These are phyloP conservation scores for Nicotiana undulata DNA, from an alignment of 257 asterid genomes.

Conservation along the genomic window DNA sequence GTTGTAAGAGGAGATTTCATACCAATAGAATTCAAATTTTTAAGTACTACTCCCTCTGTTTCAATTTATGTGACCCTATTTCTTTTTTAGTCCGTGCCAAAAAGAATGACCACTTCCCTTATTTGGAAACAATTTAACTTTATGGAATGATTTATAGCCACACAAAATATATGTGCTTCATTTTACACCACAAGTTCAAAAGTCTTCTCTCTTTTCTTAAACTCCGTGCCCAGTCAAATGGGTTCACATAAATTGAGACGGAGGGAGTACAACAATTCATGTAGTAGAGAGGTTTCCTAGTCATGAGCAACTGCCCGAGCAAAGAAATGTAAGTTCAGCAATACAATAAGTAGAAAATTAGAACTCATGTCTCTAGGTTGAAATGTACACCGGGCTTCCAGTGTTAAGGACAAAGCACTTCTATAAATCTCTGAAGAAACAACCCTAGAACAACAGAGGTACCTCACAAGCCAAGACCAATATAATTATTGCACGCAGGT, in stretches of 20 bases:
- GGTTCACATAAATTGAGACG: too few relatives aligned
- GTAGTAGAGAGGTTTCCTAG: neutral
- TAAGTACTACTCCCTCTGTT: too few relatives aligned
- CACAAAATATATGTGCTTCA: too few relatives aligned
- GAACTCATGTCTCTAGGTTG: neutral
- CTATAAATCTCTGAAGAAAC: neutral
- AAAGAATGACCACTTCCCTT: too few relatives aligned
- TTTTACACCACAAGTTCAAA: too few relatives aligned
- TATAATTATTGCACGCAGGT: neutral
- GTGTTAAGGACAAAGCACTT: neutral
- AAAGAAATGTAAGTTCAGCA: neutral
- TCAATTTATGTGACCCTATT: too few relatives aligned
- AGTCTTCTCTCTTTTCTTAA: too few relatives aligned
- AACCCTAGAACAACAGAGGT: neutral
- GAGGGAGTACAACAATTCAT: neutral
- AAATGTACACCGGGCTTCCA: neutral
- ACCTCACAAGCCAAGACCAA: neutral
- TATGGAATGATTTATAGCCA: too few relatives aligned
- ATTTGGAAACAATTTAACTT: too few relatives aligned
- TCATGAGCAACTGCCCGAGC: neutral
- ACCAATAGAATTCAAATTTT: neutral
- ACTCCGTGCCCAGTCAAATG: too few relatives aligned
- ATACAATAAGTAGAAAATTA: neutral
- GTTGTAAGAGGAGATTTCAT: neutral
- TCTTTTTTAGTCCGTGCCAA: too few relatives aligned